Percentiles rank a stretch among this genome's conserved stretches.
Evolutionary conservation across 2,329 filamentous ascomycete genomes (phyloP).

Genomic region (Paraphoma sp.): DNA sequence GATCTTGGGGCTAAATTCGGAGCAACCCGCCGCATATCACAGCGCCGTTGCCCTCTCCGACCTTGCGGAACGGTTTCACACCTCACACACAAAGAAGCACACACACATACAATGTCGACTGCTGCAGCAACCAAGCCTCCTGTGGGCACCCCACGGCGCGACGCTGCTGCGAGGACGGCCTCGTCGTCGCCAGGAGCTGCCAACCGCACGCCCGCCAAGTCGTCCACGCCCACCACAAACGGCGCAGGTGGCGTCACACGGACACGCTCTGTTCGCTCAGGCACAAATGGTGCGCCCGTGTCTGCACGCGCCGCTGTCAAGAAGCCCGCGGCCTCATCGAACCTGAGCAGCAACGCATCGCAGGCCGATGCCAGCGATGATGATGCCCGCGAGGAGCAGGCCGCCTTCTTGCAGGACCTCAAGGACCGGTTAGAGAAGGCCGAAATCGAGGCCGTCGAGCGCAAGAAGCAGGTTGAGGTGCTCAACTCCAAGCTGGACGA

Average conservation of each 20-base stretch:
- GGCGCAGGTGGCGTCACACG: constrained; percentile 37
- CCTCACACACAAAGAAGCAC: constrained; percentile 8
- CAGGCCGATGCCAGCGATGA: constrained; percentile 54
- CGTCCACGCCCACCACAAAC: constrained; percentile 37
- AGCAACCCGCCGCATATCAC: constrained; percentile 12
- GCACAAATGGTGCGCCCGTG: constrained; percentile 42
- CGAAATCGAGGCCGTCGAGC: constrained; percentile 78
- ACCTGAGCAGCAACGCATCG: constrained; percentile 38
- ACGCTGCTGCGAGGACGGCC: constrained; percentile 24
- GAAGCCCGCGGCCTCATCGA: constrained; percentile 44
- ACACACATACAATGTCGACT: constrained; percentile 38
- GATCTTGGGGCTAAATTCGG: constrained; percentile 11
- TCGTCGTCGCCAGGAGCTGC: constrained; percentile 41
- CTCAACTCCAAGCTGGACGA: constrained; percentile 88
- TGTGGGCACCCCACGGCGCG: constrained; percentile 38
- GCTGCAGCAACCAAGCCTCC: constrained; percentile 46
- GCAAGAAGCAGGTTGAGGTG: constrained; percentile 83
- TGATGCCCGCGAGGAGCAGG: constrained; percentile 78
- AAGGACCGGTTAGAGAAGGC: constrained; percentile 83
- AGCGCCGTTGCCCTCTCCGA: constrained; percentile 16
- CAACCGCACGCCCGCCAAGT: constrained; percentile 40
- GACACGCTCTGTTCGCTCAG: constrained; percentile 40
- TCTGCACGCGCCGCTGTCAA: constrained; percentile 48
- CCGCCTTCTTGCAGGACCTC: constrained; percentile 81
- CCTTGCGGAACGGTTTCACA: constrained; percentile 10